Percentiles rank a stretch among this genome's conserved stretches.
Conservation (phyloP, 2,329 filamentous ascomycete genomes). For the Tympanopsis confertula region DNA sequence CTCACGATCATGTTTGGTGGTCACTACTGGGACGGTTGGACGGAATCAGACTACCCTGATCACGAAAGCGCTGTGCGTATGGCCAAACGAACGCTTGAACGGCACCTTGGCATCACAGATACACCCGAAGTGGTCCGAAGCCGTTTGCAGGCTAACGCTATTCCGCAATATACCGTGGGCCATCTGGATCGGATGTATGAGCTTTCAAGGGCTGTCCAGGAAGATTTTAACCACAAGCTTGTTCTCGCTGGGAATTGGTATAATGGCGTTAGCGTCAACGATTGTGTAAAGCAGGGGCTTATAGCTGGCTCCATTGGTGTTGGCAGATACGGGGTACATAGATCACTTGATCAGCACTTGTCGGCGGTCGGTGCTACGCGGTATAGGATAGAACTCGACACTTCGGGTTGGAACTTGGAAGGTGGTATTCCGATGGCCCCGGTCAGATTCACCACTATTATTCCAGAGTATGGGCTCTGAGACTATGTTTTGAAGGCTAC, state of each 20-base stretch:
- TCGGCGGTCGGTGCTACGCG: too few species aligned
- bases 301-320: neutral
- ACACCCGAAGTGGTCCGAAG: neutral
- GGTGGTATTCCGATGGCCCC: neutral
- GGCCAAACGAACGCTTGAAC: neutral
- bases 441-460: too few species aligned
- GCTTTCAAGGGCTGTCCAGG: neutral
- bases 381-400: too few species aligned
- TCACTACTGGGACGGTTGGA: neutral
- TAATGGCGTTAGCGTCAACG: neutral
- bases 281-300: neutral
- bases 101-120: neutral
- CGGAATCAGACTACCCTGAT: neutral
- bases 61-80: neutral
- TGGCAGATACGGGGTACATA: neutral
- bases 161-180: neutral
- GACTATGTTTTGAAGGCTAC: too few species aligned
- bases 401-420: neutral
- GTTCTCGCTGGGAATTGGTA: neutral
- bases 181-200: neutral
- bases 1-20: neutral
- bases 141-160: neutral
- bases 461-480: too few species aligned
- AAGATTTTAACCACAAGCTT: neutral
- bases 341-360: neutral